Base-by-base conservation (phyloP, 495 filamentous ascomycete species). In the Glonium stellatum region DNA sequence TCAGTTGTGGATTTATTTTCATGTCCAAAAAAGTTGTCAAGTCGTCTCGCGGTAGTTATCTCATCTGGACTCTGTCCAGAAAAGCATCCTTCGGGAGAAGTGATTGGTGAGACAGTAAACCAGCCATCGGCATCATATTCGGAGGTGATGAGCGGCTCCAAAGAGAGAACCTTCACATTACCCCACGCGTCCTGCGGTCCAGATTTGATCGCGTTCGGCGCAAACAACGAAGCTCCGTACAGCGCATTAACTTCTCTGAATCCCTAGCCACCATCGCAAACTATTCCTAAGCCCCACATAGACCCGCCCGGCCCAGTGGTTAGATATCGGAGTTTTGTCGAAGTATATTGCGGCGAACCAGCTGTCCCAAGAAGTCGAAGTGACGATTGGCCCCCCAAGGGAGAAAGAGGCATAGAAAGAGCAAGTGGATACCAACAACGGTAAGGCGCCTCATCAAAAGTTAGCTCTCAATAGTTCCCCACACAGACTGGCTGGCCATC, bases 301-400 rank as follows among this genome's bases (percentile, higher is more conserved):
- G 51, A 59, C 27, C 41, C 54, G 31, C 41, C 63, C 44, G 66
- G 60, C 18, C 63, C 66, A 5, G 66, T 69, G 13, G 47, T 55
- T 18, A 66, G 31, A 37, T 69, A 69, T 19, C 67, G 53, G 23
- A 67, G 22, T 19, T 54, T 59, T 3, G 58, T 58, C n/a, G 34
- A 35, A 4, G 41, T 39, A 13, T 51, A 44, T 3, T 21, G 48
- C 10, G 52, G 12, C 11, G 13, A 11, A 6, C 11, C 19, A 11
- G 41, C n/a, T 13, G 54, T 59, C 36, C 34, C 27, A 19, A 69
- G 41, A 15, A 67, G 25, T 52, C 64, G 64, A 4, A 69, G 51
- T 15, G 67, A 64, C 8, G 67, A 60, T 25, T 69, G 64, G 21
- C 64, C 67, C n/a, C 67, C 67, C 6, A 67, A 11, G 18, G 67